These are phyloP conservation scores for Hypoxylon perforatum DNA, from an alignment of 495 filamentous ascomycete genomes.

Conservation along the genomic window DNA sequence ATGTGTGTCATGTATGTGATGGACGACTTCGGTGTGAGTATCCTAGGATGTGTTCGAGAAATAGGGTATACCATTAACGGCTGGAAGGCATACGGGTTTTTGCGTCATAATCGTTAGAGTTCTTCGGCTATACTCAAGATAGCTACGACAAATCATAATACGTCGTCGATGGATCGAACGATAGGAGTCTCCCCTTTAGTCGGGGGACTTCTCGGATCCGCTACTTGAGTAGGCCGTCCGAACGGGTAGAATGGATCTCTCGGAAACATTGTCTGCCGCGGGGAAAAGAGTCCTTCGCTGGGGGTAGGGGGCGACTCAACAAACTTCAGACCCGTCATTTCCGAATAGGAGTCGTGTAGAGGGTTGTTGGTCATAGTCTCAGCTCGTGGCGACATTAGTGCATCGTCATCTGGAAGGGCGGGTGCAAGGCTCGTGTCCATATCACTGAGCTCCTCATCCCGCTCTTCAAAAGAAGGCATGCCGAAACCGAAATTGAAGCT, in stretches of 20 bases:
- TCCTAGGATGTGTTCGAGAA: background rate
- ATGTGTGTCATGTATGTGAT: constrained; percentile 27
- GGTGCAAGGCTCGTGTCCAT: constrained; percentile 46
- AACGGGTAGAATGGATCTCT: constrained; percentile 61
- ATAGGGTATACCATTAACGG: background rate
- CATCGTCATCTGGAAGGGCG: constrained; percentile 50
- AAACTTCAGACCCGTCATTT: constrained; percentile 55
- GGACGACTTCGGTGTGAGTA: too few relatives aligned
- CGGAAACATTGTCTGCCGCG: constrained; percentile 60
- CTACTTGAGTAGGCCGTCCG: constrained; percentile 53
- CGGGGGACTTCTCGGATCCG: constrained; percentile 73
- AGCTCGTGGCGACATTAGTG: constrained; percentile 62
- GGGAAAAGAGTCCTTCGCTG: constrained; percentile 59
- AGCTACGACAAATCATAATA: constrained; percentile 48
- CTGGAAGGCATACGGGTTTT: background rate
- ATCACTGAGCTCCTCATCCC: constrained; percentile 36
- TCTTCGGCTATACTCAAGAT: background rate
- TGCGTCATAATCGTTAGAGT: background rate
- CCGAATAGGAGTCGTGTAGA: constrained; percentile 52
- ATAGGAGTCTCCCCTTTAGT: constrained; percentile 74
- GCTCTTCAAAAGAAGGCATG: constrained; percentile 25
- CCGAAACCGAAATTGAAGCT: constrained; percentile 41
- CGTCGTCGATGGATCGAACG: constrained; percentile 70
- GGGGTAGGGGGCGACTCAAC: constrained; percentile 61
- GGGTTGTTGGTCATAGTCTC: constrained; percentile 67